Conservation (phyloP, 2,329 filamentous ascomycete genomes). For the Sclerotinia sclerotiorum region DNA sequence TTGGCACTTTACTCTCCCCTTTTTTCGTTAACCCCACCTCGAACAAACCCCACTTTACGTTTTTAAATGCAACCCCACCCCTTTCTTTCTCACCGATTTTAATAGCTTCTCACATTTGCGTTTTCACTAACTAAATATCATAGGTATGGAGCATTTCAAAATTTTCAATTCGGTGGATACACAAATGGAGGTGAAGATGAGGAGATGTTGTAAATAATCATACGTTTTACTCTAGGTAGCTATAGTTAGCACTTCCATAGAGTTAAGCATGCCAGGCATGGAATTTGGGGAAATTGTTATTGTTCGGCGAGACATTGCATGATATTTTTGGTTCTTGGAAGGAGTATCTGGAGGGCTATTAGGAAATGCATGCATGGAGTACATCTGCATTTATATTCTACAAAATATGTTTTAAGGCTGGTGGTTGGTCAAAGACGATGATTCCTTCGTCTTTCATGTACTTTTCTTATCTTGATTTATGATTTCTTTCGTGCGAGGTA, state of each 20-base stretch:
- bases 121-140: slow-evolving; percentile 6
- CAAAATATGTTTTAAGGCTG: slow-evolving; percentile 28
- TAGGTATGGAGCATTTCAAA: slow-evolving; percentile 34
- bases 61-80: not conserved
- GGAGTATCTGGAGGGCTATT: slow-evolving; percentile 7
- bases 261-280: slow-evolving; percentile 23
- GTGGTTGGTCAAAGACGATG: slow-evolving; percentile 24
- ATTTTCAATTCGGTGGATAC: slow-evolving; percentile 32
- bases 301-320: slow-evolving; percentile 14
- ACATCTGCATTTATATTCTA: slow-evolving; percentile 31
- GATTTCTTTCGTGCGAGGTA: slow-evolving; percentile 32
- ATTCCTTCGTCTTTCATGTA: slow-evolving; percentile 25
- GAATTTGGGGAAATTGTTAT: slow-evolving; percentile 20
- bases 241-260: slow-evolving; percentile 31
- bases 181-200: slow-evolving; percentile 36
- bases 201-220: slow-evolving; percentile 41
- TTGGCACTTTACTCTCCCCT: slow-evolving; percentile 1
- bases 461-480: slow-evolving; percentile 17
- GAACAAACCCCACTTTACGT: slow-evolving; percentile 9
- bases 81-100: not conserved
- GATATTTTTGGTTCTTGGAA: slow-evolving; percentile 4
- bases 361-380: slow-evolving; percentile 17
- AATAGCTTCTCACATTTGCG: not conserved
- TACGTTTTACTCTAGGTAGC: slow-evolving; percentile 31
- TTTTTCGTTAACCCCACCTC: slow-evolving; percentile 8